Percentiles rank a stretch among this genome's conserved stretches.
Conservation (phyloP, 768 basidiomycete species). For the Baorangia bicolor region DNA sequence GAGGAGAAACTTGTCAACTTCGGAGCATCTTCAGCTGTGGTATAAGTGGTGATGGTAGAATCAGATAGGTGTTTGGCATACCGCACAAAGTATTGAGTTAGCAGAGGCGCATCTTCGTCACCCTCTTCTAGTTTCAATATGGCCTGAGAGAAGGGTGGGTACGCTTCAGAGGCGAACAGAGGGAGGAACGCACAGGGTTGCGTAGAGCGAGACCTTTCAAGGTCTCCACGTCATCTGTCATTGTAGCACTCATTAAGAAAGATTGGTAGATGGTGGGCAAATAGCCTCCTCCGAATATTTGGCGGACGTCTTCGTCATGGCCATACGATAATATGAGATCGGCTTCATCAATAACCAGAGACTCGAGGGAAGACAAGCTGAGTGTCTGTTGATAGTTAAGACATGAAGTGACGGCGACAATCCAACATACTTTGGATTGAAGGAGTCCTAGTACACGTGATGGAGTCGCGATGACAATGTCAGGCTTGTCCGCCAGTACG, state of each 20-base stretch:
- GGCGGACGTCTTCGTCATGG: conserved; percentile 85
- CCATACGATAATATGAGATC: conserved; percentile 97
- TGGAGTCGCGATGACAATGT: conserved; percentile 79
- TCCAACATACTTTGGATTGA: conserved; percentile 58
- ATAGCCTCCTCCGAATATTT: conserved; percentile 65
- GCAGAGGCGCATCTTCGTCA: conserved; percentile 74
- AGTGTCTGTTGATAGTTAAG: conserved; percentile 50
- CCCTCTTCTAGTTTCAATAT: conserved; percentile 87
- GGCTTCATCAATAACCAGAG: conserved; percentile 95
- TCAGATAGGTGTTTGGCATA: conserved; percentile 32
- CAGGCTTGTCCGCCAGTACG: conserved; percentile 67
- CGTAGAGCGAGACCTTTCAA: conserved; percentile 86
- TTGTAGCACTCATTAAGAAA: conserved; percentile 95
- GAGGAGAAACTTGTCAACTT: conserved; percentile 96
- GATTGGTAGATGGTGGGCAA: conserved; percentile 85
- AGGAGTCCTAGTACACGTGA: conserved; percentile 65
- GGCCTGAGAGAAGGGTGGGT: conserved; percentile 47
- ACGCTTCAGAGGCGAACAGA: not conserved
- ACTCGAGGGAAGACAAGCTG: conserved; percentile 64
- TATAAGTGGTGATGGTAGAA: not conserved
- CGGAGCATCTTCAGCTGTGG: conserved; percentile 61
- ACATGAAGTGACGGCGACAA: not conserved
- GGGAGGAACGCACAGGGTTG: conserved; percentile 65
- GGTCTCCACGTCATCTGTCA: conserved; percentile 93
- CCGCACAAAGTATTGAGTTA: conserved; percentile 86